These are phyloP conservation scores for Globisporangium echinulatum DNA, from an alignment of 352 stramenopile genomes.

Conservation along the genomic window DNA sequence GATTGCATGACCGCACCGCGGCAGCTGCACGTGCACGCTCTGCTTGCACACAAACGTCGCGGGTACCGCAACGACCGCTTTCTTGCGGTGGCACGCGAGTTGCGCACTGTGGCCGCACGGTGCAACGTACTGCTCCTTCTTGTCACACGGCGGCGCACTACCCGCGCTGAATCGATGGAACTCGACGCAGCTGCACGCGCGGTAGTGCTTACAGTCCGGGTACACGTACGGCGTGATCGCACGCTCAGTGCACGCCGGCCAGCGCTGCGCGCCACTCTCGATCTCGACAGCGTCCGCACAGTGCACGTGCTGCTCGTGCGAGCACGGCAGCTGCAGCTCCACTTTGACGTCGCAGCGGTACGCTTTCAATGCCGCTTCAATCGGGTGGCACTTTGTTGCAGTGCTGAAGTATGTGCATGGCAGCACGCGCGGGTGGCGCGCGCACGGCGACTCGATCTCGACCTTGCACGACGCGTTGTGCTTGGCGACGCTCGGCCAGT, in stretches of 20 bases:
- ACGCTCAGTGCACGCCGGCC: slow-evolving; percentile 50
- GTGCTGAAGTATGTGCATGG: slow-evolving; percentile 46
- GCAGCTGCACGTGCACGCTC: slow-evolving; percentile 40
- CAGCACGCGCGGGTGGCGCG: slow-evolving; percentile 39
- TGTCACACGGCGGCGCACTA: slow-evolving; percentile 34
- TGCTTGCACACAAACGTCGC: slow-evolving; percentile 46
- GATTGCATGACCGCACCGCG: slow-evolving; percentile 60
- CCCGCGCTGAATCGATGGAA: slow-evolving; percentile 44
- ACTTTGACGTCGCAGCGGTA: slow-evolving; percentile 58
- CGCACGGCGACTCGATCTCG: slow-evolving; percentile 58
- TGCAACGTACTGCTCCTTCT: slow-evolving; percentile 58
- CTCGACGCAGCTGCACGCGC: slow-evolving; percentile 57
- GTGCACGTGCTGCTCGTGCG: slow-evolving; percentile 43
- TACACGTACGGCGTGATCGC: slow-evolving; percentile 64
- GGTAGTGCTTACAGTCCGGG: slow-evolving; percentile 58
- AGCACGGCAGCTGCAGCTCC: slow-evolving; percentile 56
- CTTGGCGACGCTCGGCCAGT: slow-evolving; percentile 44
- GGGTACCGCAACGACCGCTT: slow-evolving; percentile 18
- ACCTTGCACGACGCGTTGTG: slow-evolving; percentile 62
- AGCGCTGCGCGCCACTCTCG: slow-evolving; percentile 18
- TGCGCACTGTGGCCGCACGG: slow-evolving; percentile 53
- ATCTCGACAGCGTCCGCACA: slow-evolving; percentile 47
- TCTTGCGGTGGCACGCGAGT: slow-evolving; percentile 56
- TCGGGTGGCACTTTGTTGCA: slow-evolving; percentile 12
- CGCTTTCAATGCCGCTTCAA: slow-evolving; percentile 31